Percentiles rank a stretch among this genome's conserved stretches.
Evolutionary conservation across 2,329 filamentous ascomycete species (phyloP).

Genomic region (Talaromyces piceae): DNA sequence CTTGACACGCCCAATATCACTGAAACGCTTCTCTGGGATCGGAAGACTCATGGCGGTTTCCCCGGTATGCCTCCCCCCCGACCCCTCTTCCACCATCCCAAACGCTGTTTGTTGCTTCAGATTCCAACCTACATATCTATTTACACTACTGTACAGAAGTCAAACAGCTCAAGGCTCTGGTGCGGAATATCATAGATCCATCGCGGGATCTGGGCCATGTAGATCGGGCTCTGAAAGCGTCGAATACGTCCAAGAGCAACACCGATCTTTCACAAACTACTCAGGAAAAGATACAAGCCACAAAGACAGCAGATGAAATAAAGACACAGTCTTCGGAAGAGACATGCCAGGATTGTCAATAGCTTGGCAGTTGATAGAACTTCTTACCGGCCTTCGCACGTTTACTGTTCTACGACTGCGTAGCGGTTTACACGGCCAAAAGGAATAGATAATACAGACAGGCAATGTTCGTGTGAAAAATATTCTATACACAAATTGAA

Average conservation of each 20-base stretch:
- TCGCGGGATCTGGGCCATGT: conserved; percentile 73
- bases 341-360: conserved; percentile 23
- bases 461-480: not conserved
- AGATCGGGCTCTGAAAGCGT: conserved; percentile 43
- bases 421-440: not conserved
- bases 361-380: not conserved
- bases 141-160: conserved; percentile 54
- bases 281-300: conserved; percentile 10
- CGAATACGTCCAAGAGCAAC: not conserved
- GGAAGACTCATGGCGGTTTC: conserved; percentile 79
- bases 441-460: not conserved
- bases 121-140: not conserved
- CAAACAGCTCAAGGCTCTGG: conserved; percentile 78
- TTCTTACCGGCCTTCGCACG: no score
- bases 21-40: conserved; percentile 71
- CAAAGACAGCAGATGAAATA: not conserved
- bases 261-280: not conserved
- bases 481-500: not conserved
- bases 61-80: conserved; percentile 46
- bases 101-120: not conserved
- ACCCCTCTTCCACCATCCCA: not conserved
- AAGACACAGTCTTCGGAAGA: not conserved
- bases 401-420: not conserved
- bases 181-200: conserved; percentile 77
- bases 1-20: conserved; percentile 5